Evolutionary conservation across 164 flowering plant genomes (phyloP).

Genomic region (Vitis amurensis): DNA sequence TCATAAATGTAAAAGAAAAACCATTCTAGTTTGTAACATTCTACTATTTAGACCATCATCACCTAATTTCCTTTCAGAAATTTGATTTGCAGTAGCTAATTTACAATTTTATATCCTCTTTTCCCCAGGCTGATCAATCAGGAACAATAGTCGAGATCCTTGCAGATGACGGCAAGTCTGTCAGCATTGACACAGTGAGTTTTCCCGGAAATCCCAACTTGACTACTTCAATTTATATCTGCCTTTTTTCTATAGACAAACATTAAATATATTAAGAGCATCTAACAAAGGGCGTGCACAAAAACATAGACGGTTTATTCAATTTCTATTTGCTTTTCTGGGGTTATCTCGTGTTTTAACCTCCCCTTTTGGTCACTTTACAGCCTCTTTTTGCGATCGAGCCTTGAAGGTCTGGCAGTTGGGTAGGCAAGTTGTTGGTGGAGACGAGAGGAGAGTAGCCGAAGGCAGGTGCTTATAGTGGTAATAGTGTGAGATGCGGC

Average conservation of each 20-base stretch:
- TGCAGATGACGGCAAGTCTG: constrained; percentile 56
- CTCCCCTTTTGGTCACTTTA: neutral
- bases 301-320: too few relatives aligned
- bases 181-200: constrained; percentile 59
- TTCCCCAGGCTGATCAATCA: constrained; percentile 49
- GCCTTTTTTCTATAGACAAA: too few relatives aligned
- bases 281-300: too few relatives aligned
- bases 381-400: constrained; percentile 50
- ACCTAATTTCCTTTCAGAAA: neutral
- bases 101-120: neutral
- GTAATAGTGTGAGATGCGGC: constrained; percentile 11
- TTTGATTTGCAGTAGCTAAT: neutral
- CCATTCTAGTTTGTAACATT: too few relatives aligned
- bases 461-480: neutral
- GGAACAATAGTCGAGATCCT: constrained; percentile 55
- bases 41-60: neutral
- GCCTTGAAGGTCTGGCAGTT: constrained; percentile 21
- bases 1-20: too few relatives aligned
- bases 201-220: neutral
- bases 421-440: neutral
- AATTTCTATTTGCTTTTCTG: too few relatives aligned
- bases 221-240: neutral
- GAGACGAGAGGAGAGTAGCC: neutral
- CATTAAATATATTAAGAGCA: too few relatives aligned
- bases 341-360: too few relatives aligned